Evolutionary conservation across 257 asterid genomes (phyloP), one percentile per base, ranked within the genome.

Genomic region (Fraxinus pennsylvanica): DNA sequence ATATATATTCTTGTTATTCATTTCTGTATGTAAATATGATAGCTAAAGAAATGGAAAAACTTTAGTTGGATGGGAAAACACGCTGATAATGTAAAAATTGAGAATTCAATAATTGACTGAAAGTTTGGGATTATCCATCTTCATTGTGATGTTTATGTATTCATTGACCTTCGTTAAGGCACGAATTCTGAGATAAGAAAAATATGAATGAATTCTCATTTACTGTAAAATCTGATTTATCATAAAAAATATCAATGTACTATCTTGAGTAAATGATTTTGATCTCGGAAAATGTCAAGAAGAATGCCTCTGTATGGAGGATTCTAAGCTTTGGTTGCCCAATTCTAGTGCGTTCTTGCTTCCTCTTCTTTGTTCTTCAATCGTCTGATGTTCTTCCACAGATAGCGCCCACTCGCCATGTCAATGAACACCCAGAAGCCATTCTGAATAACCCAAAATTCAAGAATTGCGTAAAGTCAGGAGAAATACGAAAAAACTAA

Each of bases 361-460:
- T 22, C 68, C 68, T 63, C 59, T 9, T 39, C 45, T 41, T 10
- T 35, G 17, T 35, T 72, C 63, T 81, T 76, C 77, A 81, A 32
- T 32, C 68, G 78, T 65, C 71, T 82, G 57, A 86, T 77, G 78
- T 84, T 85, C 80, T 85, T 82, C 93, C 88, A 85, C 74, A 87
- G 63, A 69, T 86, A 83, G 50, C 85, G 82, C 13, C 90, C 92
- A 68, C 83, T 88, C 2, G 89, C 90, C 92, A 89, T 89, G 76
- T 88, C 92, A 50, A 81, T 59, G 30, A 89, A 83, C 30, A 81
- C 81, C 85, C 88, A 87, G 74, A 89, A 80, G 30, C 86, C 89
- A 39, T 87, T 85, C 38, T 79, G 80, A 72, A 86, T 68, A 52
- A 74, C 75, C 89, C 82, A 68, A 73, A 54, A 33, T 12, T 61